Conservation (phyloP, 2,329 filamentous ascomycete genomes). For the Fusarium transvaalense region DNA sequence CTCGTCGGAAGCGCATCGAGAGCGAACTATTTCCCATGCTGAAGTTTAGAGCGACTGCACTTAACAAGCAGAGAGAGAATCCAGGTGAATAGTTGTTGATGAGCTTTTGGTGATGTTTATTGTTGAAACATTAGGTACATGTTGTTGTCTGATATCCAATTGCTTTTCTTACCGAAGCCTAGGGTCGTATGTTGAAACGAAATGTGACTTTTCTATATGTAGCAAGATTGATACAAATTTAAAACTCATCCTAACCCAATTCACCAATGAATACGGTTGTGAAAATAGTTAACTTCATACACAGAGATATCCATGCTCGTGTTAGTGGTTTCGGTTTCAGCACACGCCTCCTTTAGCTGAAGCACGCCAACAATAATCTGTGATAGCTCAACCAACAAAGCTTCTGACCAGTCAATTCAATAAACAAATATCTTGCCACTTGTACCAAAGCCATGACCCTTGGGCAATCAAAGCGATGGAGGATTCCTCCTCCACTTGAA, state of each 20-base stretch:
- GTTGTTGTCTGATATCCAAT: neutral
- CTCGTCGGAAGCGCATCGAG: neutral
- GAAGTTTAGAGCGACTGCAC: neutral
- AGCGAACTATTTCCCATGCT: neutral
- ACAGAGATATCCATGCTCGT: neutral
- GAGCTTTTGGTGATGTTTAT: neutral
- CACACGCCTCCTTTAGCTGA: neutral
- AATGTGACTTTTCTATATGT: neutral
- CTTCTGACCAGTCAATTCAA: neutral
- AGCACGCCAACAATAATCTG: neutral
- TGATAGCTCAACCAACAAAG: neutral
- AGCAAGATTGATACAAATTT: neutral
- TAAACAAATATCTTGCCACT: neutral
- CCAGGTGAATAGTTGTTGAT: neutral
- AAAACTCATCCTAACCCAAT: neutral
- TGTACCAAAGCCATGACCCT: neutral
- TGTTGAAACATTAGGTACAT: neutral
- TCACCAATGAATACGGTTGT: neutral
- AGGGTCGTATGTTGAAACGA: neutral
- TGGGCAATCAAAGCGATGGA: neutral
- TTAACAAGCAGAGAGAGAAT: neutral
- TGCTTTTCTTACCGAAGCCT: neutral
- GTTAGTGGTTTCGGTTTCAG: constrained; percentile 30
- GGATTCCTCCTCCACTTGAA: neutral
- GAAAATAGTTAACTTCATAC: neutral